Evolutionary conservation across 2,329 filamentous ascomycete species (phyloP), one percentile per base, ranked within the genome.

Genomic region (Colletotrichum orbiculare): DNA sequence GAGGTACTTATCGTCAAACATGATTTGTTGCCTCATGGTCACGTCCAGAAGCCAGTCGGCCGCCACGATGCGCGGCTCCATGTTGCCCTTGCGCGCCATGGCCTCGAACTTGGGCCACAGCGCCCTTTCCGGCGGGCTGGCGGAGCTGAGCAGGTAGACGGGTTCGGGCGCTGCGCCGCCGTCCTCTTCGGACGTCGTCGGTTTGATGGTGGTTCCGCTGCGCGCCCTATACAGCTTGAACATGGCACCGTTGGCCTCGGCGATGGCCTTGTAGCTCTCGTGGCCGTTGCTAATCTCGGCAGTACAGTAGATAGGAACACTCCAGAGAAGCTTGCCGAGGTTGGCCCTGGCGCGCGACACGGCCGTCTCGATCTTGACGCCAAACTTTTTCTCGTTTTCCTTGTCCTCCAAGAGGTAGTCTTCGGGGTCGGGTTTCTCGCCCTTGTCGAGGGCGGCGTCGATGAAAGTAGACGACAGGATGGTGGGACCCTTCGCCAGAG

Each of bases 31-130:
- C 71, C 87, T 89, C 92, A 99, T 95, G 5, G 93, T 93, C 65
- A 94, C 89, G 73, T 94, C 91, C 62, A 99, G 81, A 71, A 99
- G 77, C 96, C 96, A 99, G 74, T 99, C 94, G 3, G 91, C 87
- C 50, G 86, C 87, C 33, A 97, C 93, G 45, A 99, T 89, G 57
- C 91, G 85, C 3, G 94, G 90, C 69, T 89, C 85, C 85, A 95
- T 94, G 73, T 92, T 90, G 48, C 92, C 90, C 70, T 89, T 90
- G 67, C 84, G 81, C 2, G 92, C 94, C 86, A 97, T 89, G 55
- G 91, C 87, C 60, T 88, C 84, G 76, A 99, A 99, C 65, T 88
- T 89, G 12, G 84, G 81, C 93, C 94, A 97, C 60, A 97, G 79
- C 68, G 86, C 85, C 74, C 85, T 85, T 75, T 98, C 94, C 2